Conservation (phyloP, 192 early-diverging fungal species). For the Backusella australiensis region DNA sequence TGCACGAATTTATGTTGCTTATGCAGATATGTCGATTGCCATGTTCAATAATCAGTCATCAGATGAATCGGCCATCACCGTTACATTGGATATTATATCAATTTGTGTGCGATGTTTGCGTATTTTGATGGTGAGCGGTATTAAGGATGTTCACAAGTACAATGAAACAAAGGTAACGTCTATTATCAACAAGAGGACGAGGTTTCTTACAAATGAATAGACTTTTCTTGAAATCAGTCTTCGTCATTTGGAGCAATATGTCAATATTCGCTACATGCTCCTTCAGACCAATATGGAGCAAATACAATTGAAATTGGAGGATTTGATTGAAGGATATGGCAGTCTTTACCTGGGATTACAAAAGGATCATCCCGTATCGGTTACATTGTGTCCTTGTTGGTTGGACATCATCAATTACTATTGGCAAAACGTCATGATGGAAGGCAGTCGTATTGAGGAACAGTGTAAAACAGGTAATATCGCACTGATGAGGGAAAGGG, state of each 20-base stretch:
- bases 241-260: constrained; percentile 56
- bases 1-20: constrained; percentile 62
- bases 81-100: constrained; percentile 57
- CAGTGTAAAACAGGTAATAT: constrained; percentile 2
- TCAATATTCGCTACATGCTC: constrained; percentile 20
- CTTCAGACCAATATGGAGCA: not conserved
- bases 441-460: constrained; percentile 14
- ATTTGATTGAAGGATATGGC: constrained; percentile 55
- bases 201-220: not conserved
- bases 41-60: constrained; percentile 30
- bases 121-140: constrained; percentile 77
- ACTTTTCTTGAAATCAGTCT: constrained; percentile 46
- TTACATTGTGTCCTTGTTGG: constrained; percentile 58
- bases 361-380: constrained; percentile 61
- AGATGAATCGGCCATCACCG: constrained; percentile 32
- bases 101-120: constrained; percentile 74
- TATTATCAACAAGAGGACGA: not conserved
- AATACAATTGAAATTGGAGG: constrained; percentile 1
- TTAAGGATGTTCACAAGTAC: constrained; percentile 53
- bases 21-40: constrained; percentile 53
- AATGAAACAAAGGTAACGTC: constrained; percentile 47
- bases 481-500: not conserved
- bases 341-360: constrained; percentile 78
- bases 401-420: constrained; percentile 71
- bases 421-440: constrained; percentile 47